Evolutionary conservation across 78 protist genomes (phyloP).

Genomic region (Polysphondylium violaceum): DNA sequence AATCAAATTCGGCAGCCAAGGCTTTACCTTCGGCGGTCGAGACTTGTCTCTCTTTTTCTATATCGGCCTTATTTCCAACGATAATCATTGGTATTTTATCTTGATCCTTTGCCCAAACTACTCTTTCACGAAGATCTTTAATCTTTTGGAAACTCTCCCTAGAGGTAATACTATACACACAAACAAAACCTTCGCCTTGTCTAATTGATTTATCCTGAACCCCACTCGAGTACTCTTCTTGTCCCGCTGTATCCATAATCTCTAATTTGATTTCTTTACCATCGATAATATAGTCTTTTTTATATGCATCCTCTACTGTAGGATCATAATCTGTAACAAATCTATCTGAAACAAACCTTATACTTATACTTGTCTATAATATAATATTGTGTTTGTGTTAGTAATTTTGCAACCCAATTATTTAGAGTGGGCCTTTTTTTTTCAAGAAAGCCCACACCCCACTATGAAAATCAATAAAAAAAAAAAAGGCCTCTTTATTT

Average conservation of each 20-base stretch:
- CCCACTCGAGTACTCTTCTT: constrained; percentile 69
- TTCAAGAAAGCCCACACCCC: too few species aligned
- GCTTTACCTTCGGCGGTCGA: constrained; percentile 84
- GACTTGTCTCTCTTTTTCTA: constrained; percentile 79
- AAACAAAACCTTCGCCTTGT: constrained; percentile 78
- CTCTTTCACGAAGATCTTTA: constrained; percentile 46
- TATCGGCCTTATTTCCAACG: constrained; percentile 78
- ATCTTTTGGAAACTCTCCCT: constrained; percentile 60
- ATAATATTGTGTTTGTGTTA: too few species aligned
- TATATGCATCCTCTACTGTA: constrained; percentile 84
- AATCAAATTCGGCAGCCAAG: constrained; percentile 66
- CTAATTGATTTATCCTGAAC: constrained; percentile 66
- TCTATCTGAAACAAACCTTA: constrained; percentile 67
- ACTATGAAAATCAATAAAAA: too few species aligned
- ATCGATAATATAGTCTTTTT: constrained; percentile 61
- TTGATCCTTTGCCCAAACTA: constrained; percentile 64
- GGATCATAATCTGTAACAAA: constrained; percentile 78
- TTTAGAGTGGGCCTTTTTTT: too few species aligned
- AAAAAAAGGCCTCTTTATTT: too few species aligned
- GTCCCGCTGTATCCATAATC: constrained; percentile 83
- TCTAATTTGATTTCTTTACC: constrained; percentile 63
- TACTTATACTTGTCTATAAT: constrained; percentile 58
- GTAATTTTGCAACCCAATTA: too few species aligned
- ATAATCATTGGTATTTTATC: constrained; percentile 72
- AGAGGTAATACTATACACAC: constrained; percentile 66